Base-by-base conservation (phyloP, 2,329 filamentous ascomycete genomes). In the Aspergillus vadensis region DNA sequence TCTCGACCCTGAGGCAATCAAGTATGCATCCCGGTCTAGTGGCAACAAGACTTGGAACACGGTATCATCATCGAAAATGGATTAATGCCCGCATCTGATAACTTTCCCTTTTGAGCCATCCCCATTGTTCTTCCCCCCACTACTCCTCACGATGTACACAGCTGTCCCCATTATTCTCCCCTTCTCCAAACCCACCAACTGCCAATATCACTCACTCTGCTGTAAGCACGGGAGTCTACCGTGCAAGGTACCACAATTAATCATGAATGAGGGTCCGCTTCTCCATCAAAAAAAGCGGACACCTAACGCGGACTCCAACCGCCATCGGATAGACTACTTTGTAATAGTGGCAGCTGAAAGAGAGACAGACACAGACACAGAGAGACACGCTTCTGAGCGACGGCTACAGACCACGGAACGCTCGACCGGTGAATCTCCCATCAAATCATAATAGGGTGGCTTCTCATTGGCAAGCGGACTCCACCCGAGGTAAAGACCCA, bases 31-130 rank as follows among this genome's bases (percentile, higher is more conserved):
- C 38, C 49, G 41, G 57, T 59, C 32, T 19, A 19, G 57, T 59
- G 49, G 57, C 57, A 59, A 59, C 27, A 27, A n/a, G 30, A 15
- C 41, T n/a, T n/a, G 43, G 21, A 27, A 41, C 41, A 43, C 30
- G 48, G 44, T 25, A 19, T 32, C 30, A 44, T 54, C 19, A n/a
- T 25, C 54, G 8, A 36, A 36, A 36, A 36, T 36, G 32, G 32
- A 27, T 21, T 44, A 19, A 48, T 58, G 54, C 27, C 27, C 27
- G 27, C 61, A 44, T 44, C 65, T 51, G 64, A 66, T 57, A 54
- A 58, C 57, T 63, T 66, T 58, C 64, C 64, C 52, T 39, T 65
- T 66, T 61, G 58, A 49, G 64, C 43, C n/a, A 57, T 61, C 55
- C 55, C 57, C 61, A 60, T 51, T 23, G 21, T 36, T 12, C 10